Evolutionary conservation across 805 yeast species (phyloP).

Genomic region (Hanseniaspora occidentalis): DNA sequence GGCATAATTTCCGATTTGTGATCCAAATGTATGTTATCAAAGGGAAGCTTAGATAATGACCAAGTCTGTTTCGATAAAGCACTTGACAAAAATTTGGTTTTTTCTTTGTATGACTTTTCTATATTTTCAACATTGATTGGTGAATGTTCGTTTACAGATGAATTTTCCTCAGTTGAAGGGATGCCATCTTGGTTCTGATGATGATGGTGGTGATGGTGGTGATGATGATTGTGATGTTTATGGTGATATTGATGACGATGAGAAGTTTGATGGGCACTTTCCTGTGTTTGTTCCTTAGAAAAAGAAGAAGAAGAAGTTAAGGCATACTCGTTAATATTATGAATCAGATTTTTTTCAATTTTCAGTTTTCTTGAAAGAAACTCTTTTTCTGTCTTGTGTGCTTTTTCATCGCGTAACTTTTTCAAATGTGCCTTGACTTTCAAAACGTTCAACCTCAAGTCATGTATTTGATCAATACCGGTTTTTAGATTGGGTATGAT

Average conservation of each 20-base stretch:
- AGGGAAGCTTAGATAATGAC: neutral
- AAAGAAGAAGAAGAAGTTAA: too few relatives aligned
- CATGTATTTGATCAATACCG: neutral
- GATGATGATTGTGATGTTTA: neutral
- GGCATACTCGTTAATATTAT: conserved; percentile 26
- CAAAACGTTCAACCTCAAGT: neutral
- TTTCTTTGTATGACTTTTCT: neutral
- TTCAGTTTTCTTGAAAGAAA: neutral
- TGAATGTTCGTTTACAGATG: too few relatives aligned
- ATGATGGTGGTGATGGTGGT: neutral
- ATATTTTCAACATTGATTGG: too few relatives aligned
- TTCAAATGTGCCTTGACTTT: neutral
- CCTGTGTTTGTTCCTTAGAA: too few relatives aligned
- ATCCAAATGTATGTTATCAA: neutral
- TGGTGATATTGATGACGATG: neutral
- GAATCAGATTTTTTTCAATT: conserved; percentile 12
- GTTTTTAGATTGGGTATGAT: neutral
- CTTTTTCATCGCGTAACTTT: neutral
- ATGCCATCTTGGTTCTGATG: neutral
- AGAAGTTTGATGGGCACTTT: neutral
- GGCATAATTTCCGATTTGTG: neutral
- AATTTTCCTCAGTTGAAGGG: neutral
- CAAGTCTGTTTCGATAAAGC: neutral
- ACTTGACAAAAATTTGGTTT: neutral
- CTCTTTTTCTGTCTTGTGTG: neutral